A percentile compares a stretch with the other conserved stretches of the same genome.
These are phyloP conservation scores for Coniochaeta prunicola DNA, from an alignment of 2,329 filamentous ascomycete species.

Conservation along the genomic window DNA sequence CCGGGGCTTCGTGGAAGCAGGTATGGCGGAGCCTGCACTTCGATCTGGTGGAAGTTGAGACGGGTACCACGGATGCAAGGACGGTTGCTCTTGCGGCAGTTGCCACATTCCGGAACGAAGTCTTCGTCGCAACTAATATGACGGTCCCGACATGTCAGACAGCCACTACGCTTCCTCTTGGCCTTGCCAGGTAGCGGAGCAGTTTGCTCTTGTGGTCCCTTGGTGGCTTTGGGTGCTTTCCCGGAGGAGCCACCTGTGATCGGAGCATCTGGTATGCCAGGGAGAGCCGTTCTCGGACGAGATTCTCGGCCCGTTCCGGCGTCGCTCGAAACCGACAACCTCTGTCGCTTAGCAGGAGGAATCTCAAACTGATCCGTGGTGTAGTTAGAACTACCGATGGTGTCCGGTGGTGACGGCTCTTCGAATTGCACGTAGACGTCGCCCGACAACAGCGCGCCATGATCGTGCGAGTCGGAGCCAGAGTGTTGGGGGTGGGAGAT, in stretches of 20 bases:
- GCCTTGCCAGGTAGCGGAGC: conserved; percentile 38
- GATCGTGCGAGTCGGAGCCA: background rate
- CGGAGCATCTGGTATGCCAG: background rate
- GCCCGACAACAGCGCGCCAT: conserved; percentile 10
- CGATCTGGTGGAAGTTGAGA: conserved; percentile 86
- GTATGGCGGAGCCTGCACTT: conserved; percentile 60
- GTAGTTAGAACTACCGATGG: conserved; percentile 15
- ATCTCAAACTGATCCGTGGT: conserved; percentile 14
- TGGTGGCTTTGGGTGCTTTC: background rate
- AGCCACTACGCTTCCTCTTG: conserved; percentile 84
- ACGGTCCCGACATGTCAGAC: conserved; percentile 80
- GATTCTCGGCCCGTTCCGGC: background rate
- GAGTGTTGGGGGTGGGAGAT: conserved; percentile 22
- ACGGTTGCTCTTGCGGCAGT: conserved; percentile 82
- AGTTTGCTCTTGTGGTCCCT: background rate
- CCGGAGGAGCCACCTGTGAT: background rate
- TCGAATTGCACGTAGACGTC: conserved; percentile 10
- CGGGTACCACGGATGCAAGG: conserved; percentile 80
- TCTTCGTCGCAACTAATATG: conserved; percentile 89
- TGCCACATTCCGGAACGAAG: conserved; percentile 49
- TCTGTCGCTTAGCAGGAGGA: conserved; percentile 19
- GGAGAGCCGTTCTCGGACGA: background rate
- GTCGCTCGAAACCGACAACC: conserved; percentile 9
- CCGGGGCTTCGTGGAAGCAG: conserved; percentile 55
- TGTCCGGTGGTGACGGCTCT: conserved; percentile 21